Percentiles rank a stretch among this genome's conserved stretches.
These are phyloP conservation scores for Termitomyces sp. DNA, from an alignment of 768 basidiomycete genomes.

Conservation along the genomic window DNA sequence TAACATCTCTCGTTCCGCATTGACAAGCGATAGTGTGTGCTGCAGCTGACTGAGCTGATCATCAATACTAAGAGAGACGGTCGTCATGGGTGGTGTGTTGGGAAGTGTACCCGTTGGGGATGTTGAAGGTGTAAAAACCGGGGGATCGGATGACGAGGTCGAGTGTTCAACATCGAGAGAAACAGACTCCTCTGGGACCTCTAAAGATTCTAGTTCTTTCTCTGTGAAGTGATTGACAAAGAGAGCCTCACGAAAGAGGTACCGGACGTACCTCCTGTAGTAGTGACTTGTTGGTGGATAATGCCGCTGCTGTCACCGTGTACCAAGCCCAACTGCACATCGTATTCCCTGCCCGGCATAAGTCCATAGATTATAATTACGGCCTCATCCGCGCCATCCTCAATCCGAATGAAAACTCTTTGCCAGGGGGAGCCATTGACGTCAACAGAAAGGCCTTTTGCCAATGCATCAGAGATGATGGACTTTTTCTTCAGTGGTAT, in stretches of 20 bases:
- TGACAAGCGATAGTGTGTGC: constrained; percentile 56
- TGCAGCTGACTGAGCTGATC: constrained; percentile 64
- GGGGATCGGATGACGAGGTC: constrained; percentile 25
- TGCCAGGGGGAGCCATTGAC: constrained; percentile 80
- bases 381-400: constrained; percentile 80
- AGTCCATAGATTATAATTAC: constrained; percentile 89
- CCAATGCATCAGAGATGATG: constrained; percentile 60
- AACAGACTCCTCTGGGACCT: constrained; percentile 29
- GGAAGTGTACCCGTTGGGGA: constrained; percentile 30
- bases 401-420: constrained; percentile 71
- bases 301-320: constrained; percentile 45
- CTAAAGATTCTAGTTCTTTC: constrained; percentile 24
- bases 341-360: constrained; percentile 85
- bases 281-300: constrained; percentile 61
- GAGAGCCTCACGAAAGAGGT: neutral
- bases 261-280: constrained; percentile 49
- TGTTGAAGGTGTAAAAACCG: constrained; percentile 34
- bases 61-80: constrained; percentile 49
- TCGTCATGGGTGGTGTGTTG: constrained; percentile 25
- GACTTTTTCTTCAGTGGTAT: constrained; percentile 26
- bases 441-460: constrained; percentile 71
- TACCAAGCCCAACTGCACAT: constrained; percentile 78
- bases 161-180: constrained; percentile 25
- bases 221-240: neutral
- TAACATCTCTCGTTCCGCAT: constrained; percentile 64